phyloP scores from a whole-genome alignment of 257 asterid species.

The Solanum pennellii region DNA sequence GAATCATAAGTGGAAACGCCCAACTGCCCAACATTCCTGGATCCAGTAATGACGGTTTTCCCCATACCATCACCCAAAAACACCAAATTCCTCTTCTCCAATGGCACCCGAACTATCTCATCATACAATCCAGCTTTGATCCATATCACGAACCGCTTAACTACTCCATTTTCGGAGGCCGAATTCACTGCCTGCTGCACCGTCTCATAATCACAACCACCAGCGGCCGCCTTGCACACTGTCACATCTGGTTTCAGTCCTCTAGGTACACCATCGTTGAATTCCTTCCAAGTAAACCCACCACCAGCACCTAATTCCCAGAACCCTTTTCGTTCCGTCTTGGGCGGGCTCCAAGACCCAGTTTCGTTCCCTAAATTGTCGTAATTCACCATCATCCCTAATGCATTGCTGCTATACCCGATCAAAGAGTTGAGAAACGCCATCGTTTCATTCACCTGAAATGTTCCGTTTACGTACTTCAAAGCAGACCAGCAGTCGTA shows the following conservation, averaged over 20 bases:
- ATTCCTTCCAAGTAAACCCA: neutral
- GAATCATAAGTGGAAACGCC: constrained; percentile 40
- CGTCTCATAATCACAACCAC: constrained; percentile 19
- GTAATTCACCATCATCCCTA: constrained; percentile 40
- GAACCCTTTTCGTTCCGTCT: constrained; percentile 48
- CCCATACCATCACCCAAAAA: constrained; percentile 67
- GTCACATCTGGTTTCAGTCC: constrained; percentile 37
- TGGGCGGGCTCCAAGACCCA: constrained; percentile 27
- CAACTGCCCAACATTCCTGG: constrained; percentile 30
- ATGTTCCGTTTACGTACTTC: constrained; percentile 36
- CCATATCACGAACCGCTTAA: constrained; percentile 36
- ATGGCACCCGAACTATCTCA: constrained; percentile 45
- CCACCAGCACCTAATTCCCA: constrained; percentile 22
- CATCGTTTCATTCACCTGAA: constrained; percentile 19
- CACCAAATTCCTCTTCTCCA: constrained; percentile 56
- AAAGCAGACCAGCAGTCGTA: constrained; percentile 55
- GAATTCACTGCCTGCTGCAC: constrained; percentile 52
- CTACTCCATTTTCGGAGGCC: constrained; percentile 18
- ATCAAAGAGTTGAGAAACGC: constrained; percentile 25
- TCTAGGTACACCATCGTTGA: constrained; percentile 8
- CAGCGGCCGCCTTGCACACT: constrained; percentile 23
- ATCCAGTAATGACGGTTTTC: constrained; percentile 52
- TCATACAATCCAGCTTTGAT: constrained; percentile 46
- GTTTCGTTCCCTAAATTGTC: constrained; percentile 30
- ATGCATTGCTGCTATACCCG: constrained; percentile 21